These are phyloP conservation scores for Ceratocystiopsis sp. DNA, from an alignment of 2,329 filamentous ascomycete genomes.

Conservation along the genomic window DNA sequence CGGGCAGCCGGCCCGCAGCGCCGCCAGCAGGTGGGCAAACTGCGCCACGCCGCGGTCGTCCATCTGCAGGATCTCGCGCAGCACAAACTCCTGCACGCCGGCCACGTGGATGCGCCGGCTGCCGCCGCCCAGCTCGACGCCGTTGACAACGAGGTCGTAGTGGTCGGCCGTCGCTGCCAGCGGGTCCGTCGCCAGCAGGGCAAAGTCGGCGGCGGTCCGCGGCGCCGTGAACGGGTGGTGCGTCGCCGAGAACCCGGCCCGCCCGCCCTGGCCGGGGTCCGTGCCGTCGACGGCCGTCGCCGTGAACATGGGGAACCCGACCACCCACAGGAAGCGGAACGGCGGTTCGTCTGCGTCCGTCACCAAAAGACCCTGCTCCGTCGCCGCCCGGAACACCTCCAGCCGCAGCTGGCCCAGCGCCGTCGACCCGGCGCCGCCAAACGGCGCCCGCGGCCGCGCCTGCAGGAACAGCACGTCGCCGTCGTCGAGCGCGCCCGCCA, in stretches of 20 bases:
- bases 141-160: slow-evolving; percentile 93
- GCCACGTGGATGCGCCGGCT: slow-evolving; percentile 83
- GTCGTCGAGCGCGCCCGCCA: slow-evolving; percentile 30
- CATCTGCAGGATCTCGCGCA: slow-evolving; percentile 74
- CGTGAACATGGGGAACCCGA: slow-evolving; percentile 84
- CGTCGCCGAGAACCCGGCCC: slow-evolving; percentile 65
- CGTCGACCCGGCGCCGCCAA: slow-evolving; percentile 56
- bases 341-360: slow-evolving; percentile 14
- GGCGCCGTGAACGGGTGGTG: slow-evolving; percentile 96
- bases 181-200: slow-evolving; percentile 56
- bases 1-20: slow-evolving; percentile 71
- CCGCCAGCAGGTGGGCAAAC: slow-evolving; percentile 72
- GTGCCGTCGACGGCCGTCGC: slow-evolving; percentile 36
- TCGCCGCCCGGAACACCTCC: slow-evolving; percentile 50
- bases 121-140: slow-evolving; percentile 83
- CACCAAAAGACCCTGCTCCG: slow-evolving; percentile 40
- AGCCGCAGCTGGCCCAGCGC: slow-evolving; percentile 55
- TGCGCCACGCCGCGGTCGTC: slow-evolving; percentile 51
- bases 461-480: slow-evolving; percentile 74
- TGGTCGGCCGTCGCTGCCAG: slow-evolving; percentile 64
- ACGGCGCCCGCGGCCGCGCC: slow-evolving; percentile 49
- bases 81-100: slow-evolving; percentile 65
- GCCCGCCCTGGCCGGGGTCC: slow-evolving; percentile 65
- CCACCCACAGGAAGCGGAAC: slow-evolving; percentile 70
- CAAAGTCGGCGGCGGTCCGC: slow-evolving; percentile 51